Base-by-base conservation (phyloP, 2,329 filamentous ascomycete species). In the Colletotrichum brevisporum region DNA sequence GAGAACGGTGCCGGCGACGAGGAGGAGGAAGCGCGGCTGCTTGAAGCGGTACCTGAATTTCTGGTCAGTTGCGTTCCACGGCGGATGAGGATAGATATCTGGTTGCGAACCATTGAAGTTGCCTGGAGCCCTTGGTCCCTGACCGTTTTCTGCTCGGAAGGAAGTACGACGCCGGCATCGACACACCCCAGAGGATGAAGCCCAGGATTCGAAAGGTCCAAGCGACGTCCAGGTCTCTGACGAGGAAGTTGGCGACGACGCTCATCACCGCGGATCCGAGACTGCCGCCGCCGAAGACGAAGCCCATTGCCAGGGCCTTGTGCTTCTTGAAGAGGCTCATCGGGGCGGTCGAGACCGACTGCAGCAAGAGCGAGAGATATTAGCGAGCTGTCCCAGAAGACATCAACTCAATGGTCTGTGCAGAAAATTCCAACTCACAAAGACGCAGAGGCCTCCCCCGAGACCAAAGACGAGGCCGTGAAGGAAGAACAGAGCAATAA, bases 151-250 rank as follows among this genome's bases (percentile, higher is more conserved):
- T 50, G 13, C 4, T 39, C 15, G 57, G 62, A 27, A 76, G 71
- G 47, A 73, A 72, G 16, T 67, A 76, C 3, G 75, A 73, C 1
- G 74, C 74, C 3, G 75, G 75, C 8, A 77, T 68, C n/a, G 75
- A 76, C 3, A 76, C 70, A 4, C 71, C 72, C 75, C 75, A 76
- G 9, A 76, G 55, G 56, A 76, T 64, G 43, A 76, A 69, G 5
- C 74, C 75, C 1, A 76, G 39, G 21, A 76, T 67, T 15, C 75
- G 64, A 69, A 77, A 77, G 2, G 75, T 75, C 75, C 75, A 76
- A 8, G 72, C 67, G 3, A 75, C 73, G 27, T 72, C 75, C 4
- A 76, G 63, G 12, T 70, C 64, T 13, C 61, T 62, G 5, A 75
- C 71, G n/a, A 77, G 71, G 16, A 68, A 62, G 21, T 73, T 70